phyloP scores from a whole-genome alignment of 305 asterid genomes.

The Rubia peregrina region DNA sequence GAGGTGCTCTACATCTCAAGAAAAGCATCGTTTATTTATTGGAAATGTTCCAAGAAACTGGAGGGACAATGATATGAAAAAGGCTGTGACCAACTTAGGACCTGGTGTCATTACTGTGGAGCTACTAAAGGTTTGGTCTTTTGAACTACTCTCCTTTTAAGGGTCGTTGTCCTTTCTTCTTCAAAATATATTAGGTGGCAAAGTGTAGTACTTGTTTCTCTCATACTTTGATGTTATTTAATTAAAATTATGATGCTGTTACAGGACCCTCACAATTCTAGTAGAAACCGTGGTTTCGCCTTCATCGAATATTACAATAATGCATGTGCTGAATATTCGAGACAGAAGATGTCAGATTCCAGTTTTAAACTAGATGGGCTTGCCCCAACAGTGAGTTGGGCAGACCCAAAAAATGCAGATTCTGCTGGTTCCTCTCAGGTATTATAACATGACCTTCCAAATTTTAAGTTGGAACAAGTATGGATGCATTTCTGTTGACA shows the following conservation, averaged over 20 bases:
- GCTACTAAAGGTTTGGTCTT: conserved; percentile 58
- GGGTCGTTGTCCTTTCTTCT: background rate
- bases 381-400: conserved; percentile 99
- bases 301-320: conserved; percentile 90
- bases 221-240: background rate
- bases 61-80: conserved; percentile 77
- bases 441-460: conserved; percentile 1
- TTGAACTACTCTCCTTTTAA: background rate
- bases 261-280: conserved; percentile 82
- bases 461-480: background rate
- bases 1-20: conserved; percentile 90
- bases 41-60: conserved; percentile 88
- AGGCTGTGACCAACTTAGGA: conserved; percentile 62
- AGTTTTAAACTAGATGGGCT: conserved; percentile 81
- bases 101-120: conserved; percentile 81
- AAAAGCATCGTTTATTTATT: conserved; percentile 77
- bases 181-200: background rate
- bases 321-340: conserved; percentile 97
- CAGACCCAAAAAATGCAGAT: conserved; percentile 87
- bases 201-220: background rate
- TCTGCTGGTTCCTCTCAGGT: conserved; percentile 80
- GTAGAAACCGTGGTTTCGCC: conserved; percentile 86
- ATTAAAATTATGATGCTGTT: background rate
- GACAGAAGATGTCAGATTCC: conserved; percentile 75
- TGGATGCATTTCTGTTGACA: background rate